Percentiles rank a stretch among this genome's conserved stretches.
Evolutionary conservation across 768 basidiomycete species (phyloP).

Genomic region (Amylocystis lapponica): DNA sequence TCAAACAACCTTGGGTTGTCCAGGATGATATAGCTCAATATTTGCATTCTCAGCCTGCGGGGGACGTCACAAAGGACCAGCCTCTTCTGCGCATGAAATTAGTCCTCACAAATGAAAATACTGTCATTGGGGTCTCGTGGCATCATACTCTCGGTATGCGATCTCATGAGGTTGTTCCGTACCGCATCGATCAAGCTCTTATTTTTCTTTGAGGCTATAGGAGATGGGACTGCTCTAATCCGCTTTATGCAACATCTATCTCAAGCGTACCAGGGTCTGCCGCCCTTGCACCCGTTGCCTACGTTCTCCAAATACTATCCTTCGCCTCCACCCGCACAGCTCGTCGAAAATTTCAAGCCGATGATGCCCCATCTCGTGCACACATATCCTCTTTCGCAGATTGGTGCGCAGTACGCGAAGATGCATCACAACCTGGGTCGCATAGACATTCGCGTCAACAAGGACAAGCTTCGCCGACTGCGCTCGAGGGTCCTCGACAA

Average conservation of each 20-base stretch:
- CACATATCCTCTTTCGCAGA: slow-evolving; percentile 13
- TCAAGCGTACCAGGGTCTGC: slow-evolving; percentile 21
- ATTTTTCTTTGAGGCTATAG: no score
- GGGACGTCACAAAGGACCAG: background rate
- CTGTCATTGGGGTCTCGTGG: slow-evolving; percentile 29
- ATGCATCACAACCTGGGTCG: slow-evolving; percentile 4
- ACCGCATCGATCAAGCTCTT: no score
- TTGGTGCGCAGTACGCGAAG: slow-evolving; percentile 8
- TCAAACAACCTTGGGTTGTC: slow-evolving; percentile 5
- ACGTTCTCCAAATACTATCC: slow-evolving; percentile 22
- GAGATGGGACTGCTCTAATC: slow-evolving; percentile 23
- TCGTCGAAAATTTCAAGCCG: slow-evolving; percentile 12
- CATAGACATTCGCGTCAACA: background rate
- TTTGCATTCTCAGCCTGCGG: background rate
- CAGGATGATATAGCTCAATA: slow-evolving; percentile 5
- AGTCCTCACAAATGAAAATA: slow-evolving; percentile 19
- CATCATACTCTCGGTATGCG: slow-evolving; percentile 28
- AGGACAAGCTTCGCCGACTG: background rate
- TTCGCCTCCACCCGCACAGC: slow-evolving; percentile 10
- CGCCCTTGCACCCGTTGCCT: slow-evolving; percentile 11
- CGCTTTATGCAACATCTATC: slow-evolving; percentile 27
- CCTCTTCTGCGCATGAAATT: slow-evolving; percentile 23
- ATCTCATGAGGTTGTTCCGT: no score
- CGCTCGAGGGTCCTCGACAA: background rate
- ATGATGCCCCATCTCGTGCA: slow-evolving; percentile 22